Evolutionary conservation across 148 eudicot species (phyloP).

Genomic region (Rhododendron kiyosumense): DNA sequence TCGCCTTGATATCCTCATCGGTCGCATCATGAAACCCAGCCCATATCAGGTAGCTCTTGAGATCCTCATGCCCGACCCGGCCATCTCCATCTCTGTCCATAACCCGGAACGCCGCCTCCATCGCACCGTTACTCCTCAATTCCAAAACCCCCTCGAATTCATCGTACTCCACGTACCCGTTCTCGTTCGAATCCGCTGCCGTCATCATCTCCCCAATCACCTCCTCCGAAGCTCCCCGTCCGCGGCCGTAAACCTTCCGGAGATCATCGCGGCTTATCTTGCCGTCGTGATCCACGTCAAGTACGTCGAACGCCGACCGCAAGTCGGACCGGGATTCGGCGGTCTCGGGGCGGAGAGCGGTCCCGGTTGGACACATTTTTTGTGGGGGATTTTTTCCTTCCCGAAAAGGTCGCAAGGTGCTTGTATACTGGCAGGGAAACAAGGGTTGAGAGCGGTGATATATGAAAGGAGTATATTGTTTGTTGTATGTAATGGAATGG

Average conservation of each 20-base stretch:
- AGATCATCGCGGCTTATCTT: constrained; percentile 69
- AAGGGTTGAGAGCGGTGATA: neutral
- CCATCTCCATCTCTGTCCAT: constrained; percentile 94
- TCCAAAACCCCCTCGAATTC: constrained; percentile 58
- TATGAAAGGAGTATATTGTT: neutral
- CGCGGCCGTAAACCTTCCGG: constrained; percentile 36
- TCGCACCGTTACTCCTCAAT: constrained; percentile 15
- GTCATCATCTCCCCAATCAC: constrained; percentile 64
- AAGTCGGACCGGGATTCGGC: constrained; percentile 17
- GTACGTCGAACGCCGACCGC: constrained; percentile 60
- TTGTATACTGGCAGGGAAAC: neutral
- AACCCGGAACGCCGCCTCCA: constrained; percentile 67
- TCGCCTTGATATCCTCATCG: constrained; percentile 73
- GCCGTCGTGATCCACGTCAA: constrained; percentile 76
- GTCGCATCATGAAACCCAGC: constrained; percentile 41
- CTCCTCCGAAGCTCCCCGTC: constrained; percentile 22
- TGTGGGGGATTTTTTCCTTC: neutral
- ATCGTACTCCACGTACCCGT: constrained; percentile 60
- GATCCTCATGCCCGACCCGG: constrained; percentile 54
- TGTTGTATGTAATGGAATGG: neutral
- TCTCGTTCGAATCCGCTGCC: constrained; percentile 59
- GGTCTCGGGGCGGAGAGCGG: neutral
- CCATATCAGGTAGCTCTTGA: constrained; percentile 38
- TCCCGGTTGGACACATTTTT: constrained; percentile 60
- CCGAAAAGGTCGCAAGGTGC: neutral